These are phyloP conservation scores for Leccinum uliginosum DNA, from an alignment of 768 basidiomycete species.

Conservation along the genomic window DNA sequence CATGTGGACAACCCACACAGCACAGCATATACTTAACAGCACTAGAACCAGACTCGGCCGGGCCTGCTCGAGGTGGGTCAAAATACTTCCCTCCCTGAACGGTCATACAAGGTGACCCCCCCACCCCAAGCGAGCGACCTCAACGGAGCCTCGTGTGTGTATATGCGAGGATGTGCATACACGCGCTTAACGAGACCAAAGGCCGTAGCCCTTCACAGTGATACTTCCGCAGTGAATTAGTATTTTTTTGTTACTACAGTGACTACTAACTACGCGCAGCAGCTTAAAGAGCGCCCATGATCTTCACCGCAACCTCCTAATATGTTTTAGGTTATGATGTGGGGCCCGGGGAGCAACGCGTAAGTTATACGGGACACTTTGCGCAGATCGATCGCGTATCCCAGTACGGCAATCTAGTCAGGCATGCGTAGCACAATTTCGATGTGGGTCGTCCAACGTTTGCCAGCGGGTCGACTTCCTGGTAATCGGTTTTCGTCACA, in stretches of 20 bases:
- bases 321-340: neutral
- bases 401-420: neutral
- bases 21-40: neutral
- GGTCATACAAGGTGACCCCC: neutral
- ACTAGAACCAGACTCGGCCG: neutral
- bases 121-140: slow-evolving; percentile 6
- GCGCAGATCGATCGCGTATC: neutral
- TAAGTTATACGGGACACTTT: neutral
- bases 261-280: neutral
- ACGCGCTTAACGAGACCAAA: neutral
- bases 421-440: neutral
- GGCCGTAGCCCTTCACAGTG: neutral
- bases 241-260: neutral
- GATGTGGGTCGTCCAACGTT: neutral
- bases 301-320: neutral
- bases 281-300: neutral
- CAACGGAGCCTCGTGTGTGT: slow-evolving; percentile 7
- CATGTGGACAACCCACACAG: neutral
- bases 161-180: neutral
- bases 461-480: neutral
- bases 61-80: neutral
- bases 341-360: neutral
- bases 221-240: neutral
- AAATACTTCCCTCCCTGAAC: neutral
- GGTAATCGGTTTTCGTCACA: neutral